Conservation (phyloP, 192 early-diverging fungal genomes). For the Chytriomyces confervae region DNA sequence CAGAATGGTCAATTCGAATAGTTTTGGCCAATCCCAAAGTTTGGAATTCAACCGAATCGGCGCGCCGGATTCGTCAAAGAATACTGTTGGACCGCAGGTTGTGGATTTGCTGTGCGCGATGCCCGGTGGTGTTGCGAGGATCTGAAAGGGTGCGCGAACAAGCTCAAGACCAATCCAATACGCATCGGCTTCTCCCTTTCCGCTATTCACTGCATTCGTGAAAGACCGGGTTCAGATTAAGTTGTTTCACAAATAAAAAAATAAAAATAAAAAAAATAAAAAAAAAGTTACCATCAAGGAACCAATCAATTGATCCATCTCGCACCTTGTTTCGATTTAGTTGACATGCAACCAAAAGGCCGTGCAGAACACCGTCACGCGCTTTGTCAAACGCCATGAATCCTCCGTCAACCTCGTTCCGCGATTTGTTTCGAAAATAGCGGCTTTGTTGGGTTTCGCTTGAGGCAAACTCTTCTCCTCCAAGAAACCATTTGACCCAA, state of each 20-base stretch:
- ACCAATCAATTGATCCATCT: constrained; percentile 23
- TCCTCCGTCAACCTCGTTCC: constrained; percentile 50
- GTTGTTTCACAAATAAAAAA: not conserved
- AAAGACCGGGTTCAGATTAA: not conserved
- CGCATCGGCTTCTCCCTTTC: not conserved
- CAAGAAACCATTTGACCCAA: constrained; percentile 48
- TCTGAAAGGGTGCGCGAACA: not conserved
- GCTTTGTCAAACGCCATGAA: constrained; percentile 30
- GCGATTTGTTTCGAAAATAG: constrained; percentile 52
- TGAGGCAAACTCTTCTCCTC: constrained; percentile 46
- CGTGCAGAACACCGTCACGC: constrained; percentile 16
- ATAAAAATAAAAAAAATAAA: too few species aligned
- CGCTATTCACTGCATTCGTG: not conserved
- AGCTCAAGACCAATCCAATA: constrained; percentile 4
- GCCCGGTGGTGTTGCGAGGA: not conserved
- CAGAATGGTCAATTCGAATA: not conserved
- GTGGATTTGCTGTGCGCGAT: not conserved
- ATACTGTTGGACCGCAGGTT: not conserved
- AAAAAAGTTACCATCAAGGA: constrained; percentile 1
- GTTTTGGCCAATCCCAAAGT: not conserved
- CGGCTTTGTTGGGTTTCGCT: constrained; percentile 57
- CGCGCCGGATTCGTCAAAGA: not conserved
- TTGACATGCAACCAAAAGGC: constrained; percentile 31
- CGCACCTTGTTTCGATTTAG: constrained; percentile 28
- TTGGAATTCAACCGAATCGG: not conserved